Base-by-base conservation (phyloP, 345 rosid genomes). In the Linum usitatissimum region DNA sequence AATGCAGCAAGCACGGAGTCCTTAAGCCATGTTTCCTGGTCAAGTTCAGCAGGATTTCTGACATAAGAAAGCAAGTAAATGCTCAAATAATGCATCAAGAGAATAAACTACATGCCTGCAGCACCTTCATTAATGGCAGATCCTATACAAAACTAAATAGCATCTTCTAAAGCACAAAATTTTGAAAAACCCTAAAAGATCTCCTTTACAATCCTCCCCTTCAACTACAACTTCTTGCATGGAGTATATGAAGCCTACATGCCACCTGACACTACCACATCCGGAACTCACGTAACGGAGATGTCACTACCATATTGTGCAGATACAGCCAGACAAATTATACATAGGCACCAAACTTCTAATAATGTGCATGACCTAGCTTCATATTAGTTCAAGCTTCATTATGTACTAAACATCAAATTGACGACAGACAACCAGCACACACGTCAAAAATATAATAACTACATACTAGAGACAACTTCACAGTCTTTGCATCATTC, bases 11-110 rank as follows among this genome's bases (percentile, higher is more conserved):
- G 91, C 75, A 86, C 96, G 58, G 83, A 69, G 70, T 84, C 96
- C 71, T 79, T 87, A 63, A 93, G 79, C 97, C 99, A 90, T 59
- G 51, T 74, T 82, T 93, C 99, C 96, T 93, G 88, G 70, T 70
- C 77, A 79, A 72, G 65, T 75, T 69, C 70, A 76, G 73, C 55
- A 70, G 57, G 60, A 67, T 73, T 60, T 64, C 65, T 59, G 76
- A 70, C 54, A 73, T 76, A 65, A 76, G 80, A 69, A 64, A 58
- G 61, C 51, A 20, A 45, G 64, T 55, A 69, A 59, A 68, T 48
- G 56, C 64, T 68, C 60, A 78, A 62, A 59, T 63, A 20, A 60
- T 42, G 60, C 58, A 73, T 62, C 40, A 67, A 21, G 54, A 53
- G 49, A 39, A 38, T 49, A 40, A 57, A 68, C 38, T 60, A 61